These are phyloP conservation scores for Selaginella tamariscina DNA, from an alignment of 75 land plant species.

Conservation along the genomic window DNA sequence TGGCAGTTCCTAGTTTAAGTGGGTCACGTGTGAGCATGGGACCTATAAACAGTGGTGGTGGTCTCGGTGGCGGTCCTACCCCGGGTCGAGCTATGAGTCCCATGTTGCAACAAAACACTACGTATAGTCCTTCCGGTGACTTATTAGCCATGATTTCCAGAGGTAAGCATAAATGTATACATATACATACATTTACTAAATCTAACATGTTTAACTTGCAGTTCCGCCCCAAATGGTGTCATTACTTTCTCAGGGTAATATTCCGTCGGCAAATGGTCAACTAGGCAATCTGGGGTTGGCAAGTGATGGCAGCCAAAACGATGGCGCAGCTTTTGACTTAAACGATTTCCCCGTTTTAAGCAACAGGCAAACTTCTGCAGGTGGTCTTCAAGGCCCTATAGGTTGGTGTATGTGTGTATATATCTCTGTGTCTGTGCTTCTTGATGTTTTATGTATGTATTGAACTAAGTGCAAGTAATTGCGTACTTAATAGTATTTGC, in stretches of 20 bases:
- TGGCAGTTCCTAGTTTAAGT: slow-evolving; percentile 37
- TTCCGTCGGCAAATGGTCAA: slow-evolving; percentile 44
- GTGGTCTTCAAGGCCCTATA: slow-evolving; percentile 66
- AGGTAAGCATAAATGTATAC: slow-evolving; percentile 15
- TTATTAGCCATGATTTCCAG: slow-evolving; percentile 25
- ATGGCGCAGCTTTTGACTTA: slow-evolving; percentile 69
- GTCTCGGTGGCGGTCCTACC: slow-evolving; percentile 39
- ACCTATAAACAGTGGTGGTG: slow-evolving; percentile 41
- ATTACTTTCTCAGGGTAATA: slow-evolving; percentile 59
- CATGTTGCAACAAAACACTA: slow-evolving; percentile 57
- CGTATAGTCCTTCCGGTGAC: slow-evolving; percentile 25
- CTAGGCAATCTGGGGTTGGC: slow-evolving; percentile 52
- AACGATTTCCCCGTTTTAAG: slow-evolving; percentile 86
- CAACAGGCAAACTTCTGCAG: slow-evolving; percentile 63
- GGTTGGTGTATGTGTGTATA: too few species aligned
- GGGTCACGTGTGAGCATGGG: background rate
- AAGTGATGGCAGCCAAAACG: slow-evolving; percentile 47
- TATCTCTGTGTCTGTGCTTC: too few species aligned
- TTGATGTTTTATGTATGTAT: too few species aligned
- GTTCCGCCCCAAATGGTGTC: slow-evolving; percentile 72
- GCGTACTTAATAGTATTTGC: too few species aligned
- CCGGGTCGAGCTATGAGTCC: slow-evolving; percentile 48
- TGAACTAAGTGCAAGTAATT: too few species aligned
- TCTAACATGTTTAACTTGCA: slow-evolving; percentile 15
- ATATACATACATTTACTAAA: background rate